Percentiles rank a stretch among this genome's conserved stretches.
Conservation (phyloP, 768 basidiomycete genomes). For the Cyclocybe cylindracea region DNA sequence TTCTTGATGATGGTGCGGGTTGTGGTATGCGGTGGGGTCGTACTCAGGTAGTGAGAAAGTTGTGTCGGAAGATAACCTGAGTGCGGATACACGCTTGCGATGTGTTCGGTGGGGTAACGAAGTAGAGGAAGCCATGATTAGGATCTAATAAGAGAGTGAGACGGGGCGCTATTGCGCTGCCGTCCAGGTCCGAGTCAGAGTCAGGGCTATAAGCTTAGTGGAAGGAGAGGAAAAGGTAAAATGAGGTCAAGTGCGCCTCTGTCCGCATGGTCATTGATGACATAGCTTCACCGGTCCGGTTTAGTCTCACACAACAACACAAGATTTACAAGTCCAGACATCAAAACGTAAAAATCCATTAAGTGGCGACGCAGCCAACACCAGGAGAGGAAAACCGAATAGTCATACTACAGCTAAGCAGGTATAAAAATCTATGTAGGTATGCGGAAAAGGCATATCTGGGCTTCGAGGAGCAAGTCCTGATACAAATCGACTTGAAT, state of each 20-base stretch:
- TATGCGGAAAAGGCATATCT: neutral
- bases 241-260: slow-evolving; percentile 16
- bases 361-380: neutral
- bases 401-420: neutral
- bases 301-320: slow-evolving; percentile 4
- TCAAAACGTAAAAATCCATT: neutral
- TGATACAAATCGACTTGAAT: neutral
- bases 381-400: neutral
- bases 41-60: slow-evolving; percentile 68
- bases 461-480: neutral
- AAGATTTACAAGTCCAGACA: neutral
- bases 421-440: neutral
- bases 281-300: slow-evolving; percentile 11
- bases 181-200: slow-evolving; percentile 19
- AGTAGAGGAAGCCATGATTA: slow-evolving; percentile 20
- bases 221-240: slow-evolving; percentile 2
- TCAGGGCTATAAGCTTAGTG: neutral
- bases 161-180: slow-evolving; percentile 22
- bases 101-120: slow-evolving; percentile 38
- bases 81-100: slow-evolving; percentile 56
- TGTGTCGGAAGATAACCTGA: slow-evolving; percentile 67
- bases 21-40: slow-evolving; percentile 26
- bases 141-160: slow-evolving; percentile 4
- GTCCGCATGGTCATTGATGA: slow-evolving; percentile 16
- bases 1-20: slow-evolving; percentile 2